Evolutionary conservation across 257 asterid species (phyloP), one percentile per base, ranked within the genome.

Genomic region (Forsythia viridissima): DNA sequence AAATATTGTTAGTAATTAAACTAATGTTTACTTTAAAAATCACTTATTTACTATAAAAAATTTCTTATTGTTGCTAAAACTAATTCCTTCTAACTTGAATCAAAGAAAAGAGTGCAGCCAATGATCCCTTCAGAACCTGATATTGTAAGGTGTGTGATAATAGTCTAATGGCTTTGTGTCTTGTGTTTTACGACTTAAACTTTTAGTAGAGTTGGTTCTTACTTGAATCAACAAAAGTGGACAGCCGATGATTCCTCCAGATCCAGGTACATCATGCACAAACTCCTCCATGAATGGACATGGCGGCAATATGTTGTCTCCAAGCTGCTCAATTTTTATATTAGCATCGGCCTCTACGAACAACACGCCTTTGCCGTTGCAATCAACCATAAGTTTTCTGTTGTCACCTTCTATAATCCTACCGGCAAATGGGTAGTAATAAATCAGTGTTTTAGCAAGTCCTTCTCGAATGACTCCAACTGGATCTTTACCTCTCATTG

Each of bases 281-380:
- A 78, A 44, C 72, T 78, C 77, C n/a, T 78, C 71, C 77, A 71
- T 13, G 66, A 72, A 78, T 0, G 83, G 87, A 57, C 76, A 84
- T 21, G 83, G 87, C 41, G 83, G 85, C 16, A 48, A 61, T 12
- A 71, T 46, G 12, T 8, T 48, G 18, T 75, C 76, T 8, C 83
- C 86, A n/a, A 72, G 69, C 40, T 80, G 20, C 21, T 72, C 21
- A 30, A 84, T 70, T 3, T n/a, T 51, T 4, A 80, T 85, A 39
- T 84, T 78, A 38, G 84, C 87, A 20, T 84, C 81, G 9, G 83
- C 87, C 2, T 75, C 83, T 4, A 84, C 72, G 30, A 84, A 84
- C 79, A 78, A 6, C 30, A 67, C 76, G 4, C 85, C 83, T 10
- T 84, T 80, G 4, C 82, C 76, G 5, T 52, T 77, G 9, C 87